phyloP scores from a whole-genome alignment of 306 rosid genomes.

The Cicer arietinum region DNA sequence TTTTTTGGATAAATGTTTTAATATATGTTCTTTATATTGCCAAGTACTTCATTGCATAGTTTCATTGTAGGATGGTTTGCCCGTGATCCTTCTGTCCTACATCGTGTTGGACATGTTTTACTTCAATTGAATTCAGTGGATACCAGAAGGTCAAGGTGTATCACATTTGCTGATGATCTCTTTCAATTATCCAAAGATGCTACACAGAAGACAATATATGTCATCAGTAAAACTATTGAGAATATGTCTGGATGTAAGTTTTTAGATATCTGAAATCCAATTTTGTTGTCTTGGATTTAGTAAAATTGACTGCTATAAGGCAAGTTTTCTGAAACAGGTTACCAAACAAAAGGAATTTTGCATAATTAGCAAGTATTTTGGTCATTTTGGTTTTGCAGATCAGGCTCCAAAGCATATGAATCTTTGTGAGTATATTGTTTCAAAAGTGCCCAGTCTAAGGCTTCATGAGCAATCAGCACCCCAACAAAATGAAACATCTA shows the following conservation, averaged over 20 bases:
- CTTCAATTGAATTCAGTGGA: constrained; percentile 63
- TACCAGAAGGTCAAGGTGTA: constrained; percentile 63
- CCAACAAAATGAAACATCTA: constrained; percentile 62
- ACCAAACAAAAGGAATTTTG: constrained; percentile 20
- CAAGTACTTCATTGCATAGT: constrained; percentile 37
- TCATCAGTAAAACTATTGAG: constrained; percentile 63
- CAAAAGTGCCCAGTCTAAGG: constrained; percentile 72
- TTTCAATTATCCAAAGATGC: constrained; percentile 75
- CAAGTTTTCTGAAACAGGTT: constrained; percentile 26
- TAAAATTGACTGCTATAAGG: constrained; percentile 5
- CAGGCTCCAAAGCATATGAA: constrained; percentile 68
- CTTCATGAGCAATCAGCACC: constrained; percentile 52
- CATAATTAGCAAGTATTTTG: constrained; percentile 41
- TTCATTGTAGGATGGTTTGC: constrained; percentile 75
- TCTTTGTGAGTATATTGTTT: constrained; percentile 70
- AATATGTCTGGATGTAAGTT: constrained; percentile 83
- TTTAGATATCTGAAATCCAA: constrained; percentile 32
- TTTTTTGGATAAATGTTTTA: constrained; percentile 6
- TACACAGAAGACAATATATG: constrained; percentile 59
- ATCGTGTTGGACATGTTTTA: constrained; percentile 75
- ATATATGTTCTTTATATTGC: constrained; percentile 13
- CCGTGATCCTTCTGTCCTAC: constrained; percentile 70
- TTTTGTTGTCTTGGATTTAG: constrained; percentile 6
- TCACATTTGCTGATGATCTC: constrained; percentile 84
- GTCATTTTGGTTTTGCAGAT: constrained; percentile 64